A percentile compares a stretch with the other conserved stretches of the same genome.
phyloP scores from a whole-genome alignment of 495 filamentous ascomycete species.

The Zalerion maritima region DNA sequence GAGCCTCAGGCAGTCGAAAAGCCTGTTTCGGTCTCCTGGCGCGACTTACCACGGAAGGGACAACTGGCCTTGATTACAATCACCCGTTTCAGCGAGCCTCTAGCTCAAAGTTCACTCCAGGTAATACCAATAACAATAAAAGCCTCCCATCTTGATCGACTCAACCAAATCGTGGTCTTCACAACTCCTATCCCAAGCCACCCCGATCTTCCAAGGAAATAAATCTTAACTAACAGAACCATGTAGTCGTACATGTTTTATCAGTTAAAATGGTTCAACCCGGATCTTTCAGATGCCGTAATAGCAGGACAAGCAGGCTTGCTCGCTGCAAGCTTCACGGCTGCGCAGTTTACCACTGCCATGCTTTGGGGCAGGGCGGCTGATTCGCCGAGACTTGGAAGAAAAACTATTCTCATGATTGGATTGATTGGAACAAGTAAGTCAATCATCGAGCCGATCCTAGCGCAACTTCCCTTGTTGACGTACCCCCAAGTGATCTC shows the following conservation, averaged over 20 bases:
- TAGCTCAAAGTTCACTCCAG: conserved; percentile 64
- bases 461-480: not conserved
- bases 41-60: conserved; percentile 53
- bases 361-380: conserved; percentile 70
- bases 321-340: conserved; percentile 65
- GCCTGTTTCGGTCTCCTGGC: conserved; percentile 51
- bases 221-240: conserved; percentile 5
- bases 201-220: conserved; percentile 1
- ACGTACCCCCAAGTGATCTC: conserved; percentile 36
- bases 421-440: conserved; percentile 52
- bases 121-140: too few species aligned
- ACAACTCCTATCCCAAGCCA: not conserved
- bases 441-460: conserved; percentile 1
- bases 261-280: conserved; percentile 57
- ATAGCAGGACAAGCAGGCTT: conserved; percentile 69
- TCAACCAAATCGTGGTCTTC: too few species aligned
- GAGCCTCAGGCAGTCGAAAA: too few species aligned
- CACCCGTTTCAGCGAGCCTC: conserved; percentile 61
- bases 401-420: conserved; percentile 64
- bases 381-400: conserved; percentile 53
- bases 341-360: conserved; percentile 72
- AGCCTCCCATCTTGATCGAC: too few species aligned
- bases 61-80: conserved; percentile 63
- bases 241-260: conserved; percentile 59
- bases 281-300: conserved; percentile 45